Conservation (phyloP, 768 basidiomycete genomes). For the Mycena floridula region DNA sequence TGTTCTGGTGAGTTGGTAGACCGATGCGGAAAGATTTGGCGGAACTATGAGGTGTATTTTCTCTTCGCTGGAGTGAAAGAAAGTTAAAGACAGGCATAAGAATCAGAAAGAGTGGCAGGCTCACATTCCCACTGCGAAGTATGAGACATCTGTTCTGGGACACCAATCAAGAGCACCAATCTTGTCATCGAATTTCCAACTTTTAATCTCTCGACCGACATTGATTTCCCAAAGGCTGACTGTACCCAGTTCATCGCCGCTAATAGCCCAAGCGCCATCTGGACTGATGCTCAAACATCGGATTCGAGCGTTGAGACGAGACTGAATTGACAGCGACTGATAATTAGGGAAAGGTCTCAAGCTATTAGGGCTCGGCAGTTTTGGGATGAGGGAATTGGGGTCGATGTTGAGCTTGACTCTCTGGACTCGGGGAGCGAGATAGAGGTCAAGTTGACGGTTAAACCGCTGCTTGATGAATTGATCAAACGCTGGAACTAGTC, state of each 20-base stretch:
- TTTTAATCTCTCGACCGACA: conserved; percentile 82
- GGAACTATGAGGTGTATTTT: conserved; percentile 75
- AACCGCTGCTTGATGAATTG: conserved; percentile 93
- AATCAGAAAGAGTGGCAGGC: conserved; percentile 24
- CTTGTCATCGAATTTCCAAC: conserved; percentile 77
- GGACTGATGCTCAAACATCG: conserved; percentile 79
- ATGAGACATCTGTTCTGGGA: conserved; percentile 74
- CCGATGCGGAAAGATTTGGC: conserved; percentile 60
- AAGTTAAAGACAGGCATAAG: conserved; percentile 2
- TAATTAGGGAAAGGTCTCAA: conserved; percentile 93
- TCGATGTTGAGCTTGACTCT: conserved; percentile 86
- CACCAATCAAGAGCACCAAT: conserved; percentile 92
- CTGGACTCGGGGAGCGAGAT: conserved; percentile 90
- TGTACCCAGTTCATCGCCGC: conserved; percentile 84
- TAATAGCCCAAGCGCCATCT: conserved; percentile 86
- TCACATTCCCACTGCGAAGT: conserved; percentile 76
- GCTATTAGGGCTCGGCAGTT: conserved; percentile 87
- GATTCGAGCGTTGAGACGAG: conserved; percentile 64
- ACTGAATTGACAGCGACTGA: conserved; percentile 48
- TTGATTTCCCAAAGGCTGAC: conserved; percentile 90
- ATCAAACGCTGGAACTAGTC: conserved; percentile 88
- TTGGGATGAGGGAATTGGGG: conserved; percentile 86
- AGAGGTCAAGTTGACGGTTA: conserved; percentile 89
- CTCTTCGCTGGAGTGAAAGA: conserved; percentile 57
- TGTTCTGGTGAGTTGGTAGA: conserved; percentile 54